phyloP scores from a whole-genome alignment of 768 basidiomycete species.

The Collybia mongolica region DNA sequence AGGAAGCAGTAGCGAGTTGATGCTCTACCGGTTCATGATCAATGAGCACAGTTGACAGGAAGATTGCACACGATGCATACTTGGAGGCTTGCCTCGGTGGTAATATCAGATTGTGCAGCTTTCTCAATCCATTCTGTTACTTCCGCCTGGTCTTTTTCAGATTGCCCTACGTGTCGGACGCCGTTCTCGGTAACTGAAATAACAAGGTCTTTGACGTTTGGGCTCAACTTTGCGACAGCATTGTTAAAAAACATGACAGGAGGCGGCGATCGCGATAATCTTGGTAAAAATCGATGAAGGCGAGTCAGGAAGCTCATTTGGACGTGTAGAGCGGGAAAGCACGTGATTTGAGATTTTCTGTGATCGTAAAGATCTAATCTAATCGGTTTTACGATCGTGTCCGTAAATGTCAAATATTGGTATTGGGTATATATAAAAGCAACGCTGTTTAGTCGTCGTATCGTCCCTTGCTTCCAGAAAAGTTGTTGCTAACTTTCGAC shows the following conservation, averaged over 20 bases:
- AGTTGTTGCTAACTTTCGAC: slow-evolving; percentile 74
- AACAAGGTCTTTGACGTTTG: slow-evolving; percentile 59
- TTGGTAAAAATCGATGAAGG: slow-evolving; percentile 36
- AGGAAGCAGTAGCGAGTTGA: slow-evolving; percentile 69
- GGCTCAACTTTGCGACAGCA: slow-evolving; percentile 43
- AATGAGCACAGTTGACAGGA: no score
- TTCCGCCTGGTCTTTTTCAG: slow-evolving; percentile 61
- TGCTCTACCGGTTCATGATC: slow-evolving; percentile 41
- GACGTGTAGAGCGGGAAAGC: slow-evolving; percentile 1
- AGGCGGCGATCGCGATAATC: slow-evolving; percentile 28
- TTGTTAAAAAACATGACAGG: slow-evolving; percentile 53
- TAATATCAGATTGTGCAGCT: slow-evolving; percentile 47
- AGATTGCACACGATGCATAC: slow-evolving; percentile 27
- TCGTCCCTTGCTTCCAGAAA: slow-evolving; percentile 44
- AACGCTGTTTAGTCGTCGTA: slow-evolving; percentile 23
- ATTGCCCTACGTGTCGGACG: slow-evolving; percentile 44
- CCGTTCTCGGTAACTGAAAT: slow-evolving; percentile 43
- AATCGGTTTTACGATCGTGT: no score
- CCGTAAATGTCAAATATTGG: no score
- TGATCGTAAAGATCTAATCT: neutral
- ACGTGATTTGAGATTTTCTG: slow-evolving; percentile 12
- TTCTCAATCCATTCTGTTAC: slow-evolving; percentile 72
- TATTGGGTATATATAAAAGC: no score
- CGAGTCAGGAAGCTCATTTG: slow-evolving; percentile 31
- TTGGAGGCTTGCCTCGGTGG: slow-evolving; percentile 46